Base-by-base conservation (phyloP, 1,284 basidiomycete genomes). In the Albatrellus sp. region DNA sequence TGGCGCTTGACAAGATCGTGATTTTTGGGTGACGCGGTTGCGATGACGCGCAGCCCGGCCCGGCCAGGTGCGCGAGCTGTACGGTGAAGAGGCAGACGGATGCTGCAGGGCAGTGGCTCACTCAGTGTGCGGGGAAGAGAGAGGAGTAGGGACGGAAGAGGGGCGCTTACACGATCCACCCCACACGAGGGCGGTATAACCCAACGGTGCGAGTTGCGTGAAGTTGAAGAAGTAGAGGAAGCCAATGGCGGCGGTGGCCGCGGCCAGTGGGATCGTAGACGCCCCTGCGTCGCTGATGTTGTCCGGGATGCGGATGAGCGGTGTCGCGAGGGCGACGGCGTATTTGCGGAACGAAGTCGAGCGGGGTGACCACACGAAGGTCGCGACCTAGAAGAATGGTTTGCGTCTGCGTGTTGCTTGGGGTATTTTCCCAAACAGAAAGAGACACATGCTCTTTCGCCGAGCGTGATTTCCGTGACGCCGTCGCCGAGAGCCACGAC, bases 1-100 rank as follows among this genome's bases (percentile, higher is more conserved):
- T 62, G 58, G 2, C 54, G 47, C 48, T 62, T 62, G 47, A 68
- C 53, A 14, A 67, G 56, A 5, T 60, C 62, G 42, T 54, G 59
- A 50, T 68, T 66, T 28, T 57, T 57, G 1, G 65, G 60, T 5
- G 64, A 67, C 17, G 65, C 59, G 9, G 65, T 65, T 3, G 68
- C 60, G 42, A 64, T 57, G 34, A 69, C 64, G 32, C 33, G 31
- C 42, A 33, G 24, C n/a, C 31, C 31, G 12, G 24, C n/a, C 31
- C 31, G 12, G 17, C 13, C 14, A 35, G 3, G 11, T 32, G 14
- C 14, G 42, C 42, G 19, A 43, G 24, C 31, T 43, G 42, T 19
- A 43, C 35, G 17, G 33, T 32, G 17, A 35, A 43, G 10, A 35
- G 24, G 7, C 42, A 31, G 33, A 43, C 31, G 16, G 42, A 33